Percentiles rank a stretch among this genome's conserved stretches.
phyloP scores from a whole-genome alignment of 1,284 basidiomycete genomes.

The Phellopilus nigrolimitatus region DNA sequence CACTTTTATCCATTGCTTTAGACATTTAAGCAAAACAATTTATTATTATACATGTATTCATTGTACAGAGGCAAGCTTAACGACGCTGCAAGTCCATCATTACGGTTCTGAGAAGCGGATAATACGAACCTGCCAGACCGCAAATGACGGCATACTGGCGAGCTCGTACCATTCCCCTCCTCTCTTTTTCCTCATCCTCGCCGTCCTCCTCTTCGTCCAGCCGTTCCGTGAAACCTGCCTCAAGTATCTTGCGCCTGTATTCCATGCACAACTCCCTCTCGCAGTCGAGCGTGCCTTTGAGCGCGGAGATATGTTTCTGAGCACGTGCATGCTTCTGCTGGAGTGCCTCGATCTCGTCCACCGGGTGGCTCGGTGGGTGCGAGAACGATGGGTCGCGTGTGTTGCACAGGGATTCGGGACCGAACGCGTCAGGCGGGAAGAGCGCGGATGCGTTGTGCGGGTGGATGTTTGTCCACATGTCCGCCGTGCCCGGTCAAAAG shows the following conservation, averaged over 20 bases:
- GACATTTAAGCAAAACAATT: too few species aligned
- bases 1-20: too few species aligned
- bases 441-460: slow-evolving; percentile 50
- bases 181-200: slow-evolving; percentile 39
- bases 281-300: slow-evolving; percentile 70
- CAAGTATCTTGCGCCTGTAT: slow-evolving; percentile 47
- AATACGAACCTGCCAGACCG: too few species aligned
- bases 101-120: too few species aligned
- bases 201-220: slow-evolving; percentile 25
- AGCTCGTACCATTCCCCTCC: slow-evolving; percentile 40
- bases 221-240: slow-evolving; percentile 30
- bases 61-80: too few species aligned
- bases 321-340: slow-evolving; percentile 78
- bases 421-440: slow-evolving; percentile 52
- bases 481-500: slow-evolving; percentile 45
- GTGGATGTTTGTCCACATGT: slow-evolving; percentile 58
- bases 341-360: slow-evolving; percentile 73
- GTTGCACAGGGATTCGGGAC: slow-evolving; percentile 51
- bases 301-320: slow-evolving; percentile 73
- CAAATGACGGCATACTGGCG: too few species aligned
- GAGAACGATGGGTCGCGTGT: slow-evolving; percentile 67
- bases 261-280: slow-evolving; percentile 78
- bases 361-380: slow-evolving; percentile 60
- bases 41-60: too few species aligned
- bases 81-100: too few species aligned